phyloP scores from a whole-genome alignment of 164 flowering plant genomes.

The Taxillus chinensis region DNA sequence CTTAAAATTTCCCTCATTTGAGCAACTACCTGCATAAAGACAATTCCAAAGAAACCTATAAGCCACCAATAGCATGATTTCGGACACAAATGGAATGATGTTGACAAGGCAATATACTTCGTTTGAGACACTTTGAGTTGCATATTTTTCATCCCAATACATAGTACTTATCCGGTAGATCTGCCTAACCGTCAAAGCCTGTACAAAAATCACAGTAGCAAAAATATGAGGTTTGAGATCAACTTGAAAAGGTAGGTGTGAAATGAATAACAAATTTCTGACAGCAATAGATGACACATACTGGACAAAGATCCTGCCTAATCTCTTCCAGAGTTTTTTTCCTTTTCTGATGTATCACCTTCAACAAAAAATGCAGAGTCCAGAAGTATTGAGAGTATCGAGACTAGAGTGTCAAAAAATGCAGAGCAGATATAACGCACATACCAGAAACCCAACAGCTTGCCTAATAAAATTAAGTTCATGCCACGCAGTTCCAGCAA shows the following conservation, averaged over 20 bases:
- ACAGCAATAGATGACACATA: conserved; percentile 16
- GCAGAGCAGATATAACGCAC: background rate
- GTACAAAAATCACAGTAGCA: conserved; percentile 10
- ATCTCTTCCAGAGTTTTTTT: conserved; percentile 89
- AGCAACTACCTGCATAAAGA: conserved; percentile 62
- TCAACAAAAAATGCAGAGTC: conserved; percentile 5
- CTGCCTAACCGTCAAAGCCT: conserved; percentile 86
- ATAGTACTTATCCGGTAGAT: conserved; percentile 93
- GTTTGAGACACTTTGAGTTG: conserved; percentile 92
- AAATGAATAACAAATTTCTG: background rate
- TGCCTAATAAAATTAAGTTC: conserved; percentile 89
- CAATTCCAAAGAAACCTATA: conserved; percentile 8
- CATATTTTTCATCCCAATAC: conserved; percentile 98
- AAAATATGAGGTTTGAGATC: background rate
- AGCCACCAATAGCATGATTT: background rate
- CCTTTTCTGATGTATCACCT: conserved; percentile 98
- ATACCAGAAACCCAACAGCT: conserved; percentile 99
- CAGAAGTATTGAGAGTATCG: background rate
- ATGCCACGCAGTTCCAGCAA: conserved; percentile 97
- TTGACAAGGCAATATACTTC: conserved; percentile 44
- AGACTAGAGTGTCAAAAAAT: background rate
- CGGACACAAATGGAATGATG: background rate
- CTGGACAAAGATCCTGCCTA: conserved; percentile 94
- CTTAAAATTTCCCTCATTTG: conserved; percentile 78
- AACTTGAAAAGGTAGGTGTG: background rate